Conservation (phyloP, 768 basidiomycete species). For the Xerocomellus dryophilus region DNA sequence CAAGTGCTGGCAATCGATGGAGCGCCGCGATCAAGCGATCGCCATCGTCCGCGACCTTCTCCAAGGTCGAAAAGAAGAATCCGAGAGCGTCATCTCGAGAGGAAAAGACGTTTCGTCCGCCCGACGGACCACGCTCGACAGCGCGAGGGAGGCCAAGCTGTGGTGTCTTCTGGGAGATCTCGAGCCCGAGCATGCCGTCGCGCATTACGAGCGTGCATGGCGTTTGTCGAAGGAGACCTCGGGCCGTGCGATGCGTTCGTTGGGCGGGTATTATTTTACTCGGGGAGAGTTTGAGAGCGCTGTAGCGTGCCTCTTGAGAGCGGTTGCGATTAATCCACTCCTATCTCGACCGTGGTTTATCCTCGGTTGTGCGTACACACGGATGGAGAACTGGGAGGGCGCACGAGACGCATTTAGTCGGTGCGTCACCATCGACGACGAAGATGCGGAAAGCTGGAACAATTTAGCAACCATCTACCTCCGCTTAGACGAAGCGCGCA, state of each 20-base stretch:
- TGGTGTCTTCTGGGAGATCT: conserved; percentile 96
- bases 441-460: conserved; percentile 98
- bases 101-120: conserved; percentile 49
- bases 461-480: conserved; percentile 95
- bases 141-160: conserved; percentile 79
- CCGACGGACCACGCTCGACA: conserved; percentile 50
- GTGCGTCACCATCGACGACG: conserved; percentile 89
- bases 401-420: conserved; percentile 81
- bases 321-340: conserved; percentile 87
- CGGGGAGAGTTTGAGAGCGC: conserved; percentile 61
- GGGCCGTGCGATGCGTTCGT: conserved; percentile 85
- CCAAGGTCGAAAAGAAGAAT: conserved; percentile 80
- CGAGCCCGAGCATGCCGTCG: conserved; percentile 62
- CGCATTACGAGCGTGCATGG: conserved; percentile 87
- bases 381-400: conserved; percentile 79
- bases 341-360: conserved; percentile 91
- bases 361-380: conserved; percentile 86
- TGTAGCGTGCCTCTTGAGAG: conserved; percentile 62
- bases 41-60: conserved; percentile 81
- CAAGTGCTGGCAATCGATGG: conserved; percentile 79
- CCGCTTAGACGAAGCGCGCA: conserved; percentile 56
- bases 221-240: conserved; percentile 73
- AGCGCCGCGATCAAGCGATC: conserved; percentile 74
- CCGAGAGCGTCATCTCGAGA: conserved; percentile 62
- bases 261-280: conserved; percentile 82